Evolutionary conservation across 2,329 filamentous ascomycete genomes (phyloP), one percentile per base, ranked within the genome.

Genomic region (Scortechinia acanthostroma): DNA sequence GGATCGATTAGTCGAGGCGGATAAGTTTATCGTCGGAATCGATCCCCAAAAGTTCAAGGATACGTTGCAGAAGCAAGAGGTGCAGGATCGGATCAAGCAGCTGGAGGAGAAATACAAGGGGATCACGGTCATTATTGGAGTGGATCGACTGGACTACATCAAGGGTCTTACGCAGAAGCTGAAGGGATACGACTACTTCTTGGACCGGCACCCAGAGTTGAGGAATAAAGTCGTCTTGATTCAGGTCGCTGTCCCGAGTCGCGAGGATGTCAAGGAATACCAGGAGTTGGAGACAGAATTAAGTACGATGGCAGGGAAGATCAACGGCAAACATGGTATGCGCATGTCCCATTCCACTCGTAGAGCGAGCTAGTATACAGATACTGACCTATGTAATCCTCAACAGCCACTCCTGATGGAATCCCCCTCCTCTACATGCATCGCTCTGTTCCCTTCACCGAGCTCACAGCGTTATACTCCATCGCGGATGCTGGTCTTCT

Each of bases 261-360:
- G 35, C 20, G 35, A 40, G 35, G 35, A 40, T 40, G 35, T 40
- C 10, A 40, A 40, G 35, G 35, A 40, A 19, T 40, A 40, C 35
- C 35, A 19, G 35, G 35, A 40, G 14, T 17, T 40, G 35, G 35
- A 40, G 17, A 40, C 35, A 6, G 35, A 40, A 17, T 6, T 40
- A 10, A 13, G 35, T 40, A 40, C 35, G 10, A 6, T 40, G 6
- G 35, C 35, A 13, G 35, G 35, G 35, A 40, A 40, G 17, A 40
- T 40, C 17, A 40, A 40, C 17, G 35, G 35, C 10, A 40, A 40
- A 40, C 35, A 40, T 40, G 35, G 35, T 40, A 40, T 40, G 35
- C 17, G n/a, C n/a, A 30, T 17, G 10, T 40, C 35, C 35, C 20
- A 13, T 13, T 30, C 25, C 25, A 10, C 25, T 10, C n/a, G 25